Conservation (phyloP, 345 rosid genomes). For the Mercurialis annua region DNA sequence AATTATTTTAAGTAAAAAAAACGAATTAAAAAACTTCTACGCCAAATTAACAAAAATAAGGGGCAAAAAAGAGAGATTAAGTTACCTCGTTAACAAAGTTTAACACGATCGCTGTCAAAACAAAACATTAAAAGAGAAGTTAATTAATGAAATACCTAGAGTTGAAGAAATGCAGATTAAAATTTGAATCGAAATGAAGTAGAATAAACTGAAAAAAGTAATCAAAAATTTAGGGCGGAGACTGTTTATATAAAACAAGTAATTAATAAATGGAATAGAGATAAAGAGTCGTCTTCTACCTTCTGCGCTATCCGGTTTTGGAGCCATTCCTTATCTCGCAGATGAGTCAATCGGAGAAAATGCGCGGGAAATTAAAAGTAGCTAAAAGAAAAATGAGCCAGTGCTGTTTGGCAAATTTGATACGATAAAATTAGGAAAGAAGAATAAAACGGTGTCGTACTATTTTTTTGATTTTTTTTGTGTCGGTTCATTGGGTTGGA, state of each 20-base stretch:
- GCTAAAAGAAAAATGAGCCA: too few relatives aligned
- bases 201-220: neutral
- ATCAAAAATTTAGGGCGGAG: neutral
- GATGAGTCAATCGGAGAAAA: conserved; percentile 15
- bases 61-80: neutral
- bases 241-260: neutral
- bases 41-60: neutral
- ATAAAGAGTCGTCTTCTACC: conserved; percentile 39
- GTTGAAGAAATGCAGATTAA: neutral
- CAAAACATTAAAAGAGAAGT: conserved; percentile 15
- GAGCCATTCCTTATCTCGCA: conserved; percentile 61
- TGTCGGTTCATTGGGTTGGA: neutral
- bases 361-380: conserved; percentile 52
- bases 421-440: neutral
- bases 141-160: neutral
- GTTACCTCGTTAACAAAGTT: conserved; percentile 84
- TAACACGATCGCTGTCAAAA: conserved; percentile 80
- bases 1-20: neutral
- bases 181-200: conserved; percentile 5
- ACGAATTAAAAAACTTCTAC: neutral
- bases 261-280: neutral
- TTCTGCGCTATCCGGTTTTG: conserved; percentile 69
- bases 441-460: neutral
- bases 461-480: too few relatives aligned
- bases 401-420: neutral